A percentile compares a stretch with the other conserved stretches of the same genome.
Conservation (phyloP, 2,329 filamentous ascomycete genomes). For the Endothia cerciana region DNA sequence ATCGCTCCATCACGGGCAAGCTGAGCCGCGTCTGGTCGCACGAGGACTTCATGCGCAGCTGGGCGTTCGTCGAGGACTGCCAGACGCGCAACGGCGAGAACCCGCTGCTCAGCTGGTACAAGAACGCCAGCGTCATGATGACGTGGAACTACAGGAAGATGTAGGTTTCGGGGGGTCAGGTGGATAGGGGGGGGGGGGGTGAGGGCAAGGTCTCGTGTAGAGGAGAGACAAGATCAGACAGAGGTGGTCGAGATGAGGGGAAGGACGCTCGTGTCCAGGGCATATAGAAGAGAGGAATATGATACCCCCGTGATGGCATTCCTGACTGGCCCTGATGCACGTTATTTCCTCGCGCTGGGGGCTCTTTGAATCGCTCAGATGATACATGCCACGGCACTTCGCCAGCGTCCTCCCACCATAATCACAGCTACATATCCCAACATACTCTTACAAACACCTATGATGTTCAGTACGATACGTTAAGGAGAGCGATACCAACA, state of each 20-base stretch:
- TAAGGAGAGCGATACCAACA: not conserved
- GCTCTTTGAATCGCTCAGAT: not conserved
- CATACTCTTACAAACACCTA: too few species aligned
- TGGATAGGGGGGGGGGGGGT: not conserved
- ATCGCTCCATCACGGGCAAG: constrained; percentile 90
- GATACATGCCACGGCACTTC: not conserved
- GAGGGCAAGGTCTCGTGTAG: not conserved
- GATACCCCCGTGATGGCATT: constrained; percentile 4
- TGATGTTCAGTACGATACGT: not conserved
- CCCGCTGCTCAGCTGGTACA: constrained; percentile 88
- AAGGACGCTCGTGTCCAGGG: not conserved
- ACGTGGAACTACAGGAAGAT: constrained; percentile 49
- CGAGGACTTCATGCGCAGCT: constrained; percentile 86
- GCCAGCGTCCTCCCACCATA: too few species aligned
- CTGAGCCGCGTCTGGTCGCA: constrained; percentile 84
- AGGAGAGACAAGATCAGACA: too few species aligned
- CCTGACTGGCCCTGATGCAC: not conserved
- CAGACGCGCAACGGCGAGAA: constrained; percentile 91
- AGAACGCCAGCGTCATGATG: constrained; percentile 90
- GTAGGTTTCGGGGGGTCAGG: not conserved
- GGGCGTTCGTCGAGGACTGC: constrained; percentile 91
- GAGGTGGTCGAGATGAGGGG: too few species aligned
- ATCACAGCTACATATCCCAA: too few species aligned
- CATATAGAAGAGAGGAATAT: not conserved
- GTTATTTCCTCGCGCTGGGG: not conserved